Evolutionary conservation across 805 yeast genomes (phyloP), one percentile per base, ranked within the genome.

Genomic region (Ogataea methanolica): DNA sequence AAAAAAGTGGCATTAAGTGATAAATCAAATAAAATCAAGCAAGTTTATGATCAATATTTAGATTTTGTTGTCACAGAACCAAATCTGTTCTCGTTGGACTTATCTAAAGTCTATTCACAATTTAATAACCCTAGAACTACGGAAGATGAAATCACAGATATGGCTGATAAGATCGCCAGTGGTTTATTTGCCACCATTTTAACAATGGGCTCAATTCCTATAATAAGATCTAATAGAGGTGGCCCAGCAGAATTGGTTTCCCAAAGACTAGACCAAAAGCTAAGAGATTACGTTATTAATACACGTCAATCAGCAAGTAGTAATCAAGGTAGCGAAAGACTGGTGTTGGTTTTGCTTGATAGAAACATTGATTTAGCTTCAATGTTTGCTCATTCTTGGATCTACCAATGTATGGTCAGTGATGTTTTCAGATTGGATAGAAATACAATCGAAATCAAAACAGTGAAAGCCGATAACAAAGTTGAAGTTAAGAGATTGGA

Each of bases 381-480:
- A 15, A 92, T 94, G 97, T 83, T 94, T 66, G 80, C 92, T 1
- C 99, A 94, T 68, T 88, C 97, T 12, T 92, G 98, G 97, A 91
- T 95, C 43, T 94, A 94, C 65, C 96, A 92, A 70, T 90, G 97
- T 60, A 83, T 94, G 80, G 94, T 94, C 17, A 87, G 91, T 60
- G 99, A 94, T 63, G 94, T 90, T 5, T 88, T 94, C 64, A 78
- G 80, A 44, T 74, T 94, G 58, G 78, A 83, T 54, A 78, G 96
- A 61, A 91, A 92, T 64, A 85, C 97, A 22, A 85, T 92, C 50
- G 78, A 82, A 19, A 72, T 90, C 33, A 72, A 73, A 38, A 69
- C 71, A 26, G 33, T 33, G 6, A 56, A 53, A 8, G 63, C 65
- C 15, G 56, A 54, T 12, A 71, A 69, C 29, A 62, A 63, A 33